phyloP scores from a whole-genome alignment of 345 rosid species.

The Eucalyptus sp. region DNA sequence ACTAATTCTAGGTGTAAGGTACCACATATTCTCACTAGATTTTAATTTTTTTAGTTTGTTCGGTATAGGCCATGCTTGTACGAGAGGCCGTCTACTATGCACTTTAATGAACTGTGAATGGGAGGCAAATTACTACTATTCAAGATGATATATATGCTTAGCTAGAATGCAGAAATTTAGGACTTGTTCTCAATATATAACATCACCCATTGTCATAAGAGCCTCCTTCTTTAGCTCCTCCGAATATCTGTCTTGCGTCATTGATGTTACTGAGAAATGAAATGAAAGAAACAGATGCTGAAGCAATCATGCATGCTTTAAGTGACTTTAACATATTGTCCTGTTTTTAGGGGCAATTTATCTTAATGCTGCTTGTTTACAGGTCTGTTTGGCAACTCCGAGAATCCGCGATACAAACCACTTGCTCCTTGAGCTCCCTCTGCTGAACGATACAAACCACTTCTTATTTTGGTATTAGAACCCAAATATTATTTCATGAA shows the following conservation, averaged over 20 bases:
- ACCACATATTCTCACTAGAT: background rate
- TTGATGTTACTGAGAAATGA: background rate
- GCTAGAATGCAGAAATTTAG: background rate
- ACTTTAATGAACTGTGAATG: background rate
- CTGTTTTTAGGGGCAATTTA: background rate
- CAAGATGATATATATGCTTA: background rate
- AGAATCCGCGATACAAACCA: slow-evolving; percentile 62
- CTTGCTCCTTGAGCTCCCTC: slow-evolving; percentile 89
- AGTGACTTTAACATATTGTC: background rate
- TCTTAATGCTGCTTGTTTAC: background rate
- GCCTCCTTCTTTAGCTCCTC: background rate
- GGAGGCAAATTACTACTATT: background rate
- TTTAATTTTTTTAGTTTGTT: background rate
- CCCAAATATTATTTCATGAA: too few species aligned
- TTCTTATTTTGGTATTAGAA: too few species aligned
- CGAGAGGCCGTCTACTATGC: background rate
- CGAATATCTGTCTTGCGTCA: background rate
- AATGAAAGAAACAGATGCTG: background rate
- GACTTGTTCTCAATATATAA: background rate
- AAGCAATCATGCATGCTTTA: background rate
- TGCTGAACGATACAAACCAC: slow-evolving; percentile 32
- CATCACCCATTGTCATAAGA: background rate
- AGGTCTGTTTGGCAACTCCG: slow-evolving; percentile 61
- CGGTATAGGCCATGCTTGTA: background rate
- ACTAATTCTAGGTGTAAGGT: slow-evolving; percentile 90